These are phyloP conservation scores for Candida frijolesensis DNA, from an alignment of 1,139 yeast genomes.

Conservation along the genomic window DNA sequence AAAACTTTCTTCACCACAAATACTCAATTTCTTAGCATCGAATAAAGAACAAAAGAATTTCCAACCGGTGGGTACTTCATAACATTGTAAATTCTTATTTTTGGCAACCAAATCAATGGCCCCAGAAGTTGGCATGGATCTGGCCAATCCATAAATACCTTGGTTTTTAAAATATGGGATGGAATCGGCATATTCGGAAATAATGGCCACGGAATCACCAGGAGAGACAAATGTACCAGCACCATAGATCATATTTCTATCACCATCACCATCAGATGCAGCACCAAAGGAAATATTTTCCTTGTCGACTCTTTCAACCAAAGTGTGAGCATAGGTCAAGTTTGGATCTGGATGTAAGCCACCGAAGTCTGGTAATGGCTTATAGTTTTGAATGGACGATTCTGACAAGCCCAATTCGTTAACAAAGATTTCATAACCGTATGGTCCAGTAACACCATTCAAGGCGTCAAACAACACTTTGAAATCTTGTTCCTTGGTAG, in stretches of 20 bases:
- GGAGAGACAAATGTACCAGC: conserved; percentile 95
- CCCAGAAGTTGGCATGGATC: conserved; percentile 97
- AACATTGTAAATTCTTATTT: conserved; percentile 69
- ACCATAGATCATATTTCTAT: conserved; percentile 98
- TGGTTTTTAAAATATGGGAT: conserved; percentile 88
- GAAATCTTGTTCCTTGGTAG: conserved; percentile 53
- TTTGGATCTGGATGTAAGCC: conserved; percentile 99
- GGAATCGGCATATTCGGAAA: conserved; percentile 85
- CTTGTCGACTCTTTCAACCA: conserved; percentile 81
- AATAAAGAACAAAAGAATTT: conserved; percentile 95
- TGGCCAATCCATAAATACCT: conserved; percentile 92
- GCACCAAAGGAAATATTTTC: conserved; percentile 92
- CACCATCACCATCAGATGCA: conserved; percentile 99
- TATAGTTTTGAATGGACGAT: conserved; percentile 72
- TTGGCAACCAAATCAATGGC: conserved; percentile 93
- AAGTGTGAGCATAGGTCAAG: conserved; percentile 86
- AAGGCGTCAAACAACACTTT: conserved; percentile 83
- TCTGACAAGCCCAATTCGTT: conserved; percentile 80
- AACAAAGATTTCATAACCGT: conserved; percentile 81
- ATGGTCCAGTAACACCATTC: conserved; percentile 97
- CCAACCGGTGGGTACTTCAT: conserved; percentile 99
- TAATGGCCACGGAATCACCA: conserved; percentile 97
- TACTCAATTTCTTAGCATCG: conserved; percentile 88
- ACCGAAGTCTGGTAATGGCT: conserved; percentile 88
- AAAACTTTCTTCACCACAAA: conserved; percentile 97